Evolutionary conservation across 352 stramenopile species (phyloP), one percentile per base, ranked within the genome.

Genomic region (Phytophthora melonis): DNA sequence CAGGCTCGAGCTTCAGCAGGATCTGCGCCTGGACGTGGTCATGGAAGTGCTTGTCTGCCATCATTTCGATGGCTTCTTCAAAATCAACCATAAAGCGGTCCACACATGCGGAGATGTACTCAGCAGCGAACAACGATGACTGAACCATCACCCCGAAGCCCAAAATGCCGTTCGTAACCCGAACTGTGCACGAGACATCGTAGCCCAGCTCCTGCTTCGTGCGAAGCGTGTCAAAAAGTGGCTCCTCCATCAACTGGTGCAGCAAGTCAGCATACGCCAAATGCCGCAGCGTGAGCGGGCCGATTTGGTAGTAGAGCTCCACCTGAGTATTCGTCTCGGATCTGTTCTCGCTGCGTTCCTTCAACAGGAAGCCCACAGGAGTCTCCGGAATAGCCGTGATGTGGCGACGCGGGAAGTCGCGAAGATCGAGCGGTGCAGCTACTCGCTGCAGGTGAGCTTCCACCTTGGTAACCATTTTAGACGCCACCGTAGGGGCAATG

Each of bases 201-300:
- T 97, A 97, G 2, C 91, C 91, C 3, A 97, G 79, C 63, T 97
- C 91, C 63, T 97, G 81, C 70, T 97, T 97, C 1, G 92, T 97
- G 27, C 92, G 87, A 23, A 97, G 70, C 1, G 87, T 90, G 50
- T 97, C 90, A 69, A 97, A 97, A 16, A 97, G 72, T 25, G 92
- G 92, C 60, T 97, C 92, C 50, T 95, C 90, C 90, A 97, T 97
- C 57, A 97, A 74, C 54, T 96, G 84, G 58, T 97, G 87, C 10
- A 97, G 70, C 68, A 97, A 74, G 56, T 97, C 90, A 0, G 84
- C 87, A 52, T 93, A 89, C n/a, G 89, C 89, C 32, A 94, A 74
- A 27, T 75, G 71, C 5, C 78, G 78, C 32, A 96, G 34, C 53
- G 74, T 86, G 62, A 94, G 76, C 53, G 87, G 83, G 10, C 89